Base-by-base conservation (phyloP, 768 basidiomycete genomes). In the Rhizopogon sp. region DNA sequence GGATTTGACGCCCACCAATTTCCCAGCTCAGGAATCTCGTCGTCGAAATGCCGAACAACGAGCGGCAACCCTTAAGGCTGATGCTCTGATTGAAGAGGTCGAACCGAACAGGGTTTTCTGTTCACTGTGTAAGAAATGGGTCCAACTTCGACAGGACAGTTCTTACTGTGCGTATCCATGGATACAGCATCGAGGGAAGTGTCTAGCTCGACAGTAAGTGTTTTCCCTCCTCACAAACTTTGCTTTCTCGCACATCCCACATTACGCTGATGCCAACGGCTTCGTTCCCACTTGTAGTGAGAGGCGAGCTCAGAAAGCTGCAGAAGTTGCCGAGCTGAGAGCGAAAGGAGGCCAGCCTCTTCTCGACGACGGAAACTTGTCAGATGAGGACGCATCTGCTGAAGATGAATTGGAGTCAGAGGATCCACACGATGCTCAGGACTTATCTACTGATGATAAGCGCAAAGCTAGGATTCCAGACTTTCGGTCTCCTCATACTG, bases 121-220 rank as follows among this genome's bases (percentile, higher is more conserved):
- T 64, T 74, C 76, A 3, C 68, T 90, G 1, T 92, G 90, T 65
- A 75, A 79, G 62, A 90, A 90, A 68, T 91, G 89, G 89, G 87
- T 91, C 1, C 89, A 90, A 67, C 75, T 91, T 17, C 69, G 89
- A 41, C 88, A 89, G 65, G 88, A 91, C 60, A 83, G 81, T 56
- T 81, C 82, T 9, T 91, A 85, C 66, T 91, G 88, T 60, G 85
- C 88, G 51, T 88, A 90, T 64, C 88, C 89, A 39, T 91, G 88
- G 89, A 65, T 83, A 55, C 86, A 88, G 70, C 89, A 91, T 67
- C 79, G 86, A 17, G 79, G 76, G 25, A 91, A 89, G 68, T 90
- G 89, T 72, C 66, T 88, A 43, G 79, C 81, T n/a, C 70, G 87
- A 63, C 77, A 82, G 88, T 90, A 66, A 64, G 83, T 81, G 41